These are phyloP conservation scores for Nigrospora oryzae DNA, from an alignment of 2,329 filamentous ascomycete species.

Conservation along the genomic window DNA sequence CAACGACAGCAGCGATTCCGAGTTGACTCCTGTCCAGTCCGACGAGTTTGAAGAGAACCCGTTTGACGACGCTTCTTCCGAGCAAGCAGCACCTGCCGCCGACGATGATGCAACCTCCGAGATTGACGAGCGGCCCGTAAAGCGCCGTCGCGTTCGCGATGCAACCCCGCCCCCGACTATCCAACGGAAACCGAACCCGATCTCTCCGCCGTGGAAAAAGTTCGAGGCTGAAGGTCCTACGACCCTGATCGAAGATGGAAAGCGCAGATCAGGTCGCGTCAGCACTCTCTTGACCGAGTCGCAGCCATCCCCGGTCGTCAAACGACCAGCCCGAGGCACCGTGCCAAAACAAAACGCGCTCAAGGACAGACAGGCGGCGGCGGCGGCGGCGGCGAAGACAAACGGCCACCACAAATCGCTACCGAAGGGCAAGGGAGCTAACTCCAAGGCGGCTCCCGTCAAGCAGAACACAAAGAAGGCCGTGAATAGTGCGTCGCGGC, in stretches of 20 bases:
- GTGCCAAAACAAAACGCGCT: constrained; percentile 26
- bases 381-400: constrained; percentile 14
- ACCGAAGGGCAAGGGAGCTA: constrained; percentile 19
- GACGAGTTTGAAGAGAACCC: constrained; percentile 12
- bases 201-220: constrained; percentile 91
- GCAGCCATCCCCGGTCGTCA: constrained; percentile 35
- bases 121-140: constrained; percentile 41
- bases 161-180: constrained; percentile 26
- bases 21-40: constrained; percentile 8
- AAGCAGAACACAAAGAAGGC: constrained; percentile 12
- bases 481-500: constrained; percentile 8
- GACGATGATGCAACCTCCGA: constrained; percentile 9
- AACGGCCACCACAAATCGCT: constrained; percentile 20
- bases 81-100: constrained; percentile 13
- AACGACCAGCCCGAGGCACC: constrained; percentile 41
- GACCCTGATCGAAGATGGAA: constrained; percentile 65
- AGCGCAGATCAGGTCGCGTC: constrained; percentile 57
- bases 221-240: constrained; percentile 79
- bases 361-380: constrained; percentile 18
- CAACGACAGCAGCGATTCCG: constrained; percentile 4
- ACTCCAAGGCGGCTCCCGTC: constrained; percentile 12
- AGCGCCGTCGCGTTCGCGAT: constrained; percentile 55
- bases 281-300: constrained; percentile 48
- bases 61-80: constrained; percentile 4
- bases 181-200: constrained; percentile 32